These are phyloP conservation scores for Apiotrichum veenhuisii DNA, from an alignment of 1,284 basidiomycete species.

Conservation along the genomic window DNA sequence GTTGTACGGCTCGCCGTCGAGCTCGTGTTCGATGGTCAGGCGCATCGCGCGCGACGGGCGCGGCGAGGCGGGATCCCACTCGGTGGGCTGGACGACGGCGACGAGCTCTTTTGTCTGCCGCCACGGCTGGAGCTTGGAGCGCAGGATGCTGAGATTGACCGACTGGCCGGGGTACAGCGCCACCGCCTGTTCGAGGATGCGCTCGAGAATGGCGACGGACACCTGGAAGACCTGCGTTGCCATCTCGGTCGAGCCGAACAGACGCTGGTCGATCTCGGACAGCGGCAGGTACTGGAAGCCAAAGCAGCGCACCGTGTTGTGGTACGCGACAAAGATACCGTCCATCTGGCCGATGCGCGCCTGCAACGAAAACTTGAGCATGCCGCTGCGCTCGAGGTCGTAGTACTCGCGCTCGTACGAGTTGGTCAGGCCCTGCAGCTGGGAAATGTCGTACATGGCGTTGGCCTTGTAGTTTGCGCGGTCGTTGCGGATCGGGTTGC, in stretches of 20 bases:
- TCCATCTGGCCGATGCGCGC: conserved; percentile 97
- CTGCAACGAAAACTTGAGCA: conserved; percentile 95
- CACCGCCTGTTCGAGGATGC: conserved; percentile 61
- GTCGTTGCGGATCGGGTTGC: conserved; percentile 78
- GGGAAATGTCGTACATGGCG: conserved; percentile 69
- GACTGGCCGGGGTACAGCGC: conserved; percentile 61
- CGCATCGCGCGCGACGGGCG: conserved; percentile 53
- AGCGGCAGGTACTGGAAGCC: conserved; percentile 93
- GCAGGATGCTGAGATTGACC: conserved; percentile 2
- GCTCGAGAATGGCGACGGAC: conserved; percentile 70
- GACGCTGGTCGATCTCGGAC: conserved; percentile 76
- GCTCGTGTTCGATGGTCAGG: conserved; percentile 46
- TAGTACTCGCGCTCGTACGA: conserved; percentile 89
- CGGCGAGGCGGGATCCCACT: conserved; percentile 50
- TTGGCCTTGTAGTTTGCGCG: conserved; percentile 78
- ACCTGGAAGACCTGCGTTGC: conserved; percentile 75
- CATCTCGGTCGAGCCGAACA: conserved; percentile 64
- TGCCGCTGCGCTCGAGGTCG: conserved; percentile 87
- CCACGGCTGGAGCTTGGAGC: conserved; percentile 56
- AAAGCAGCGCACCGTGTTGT: conserved; percentile 83
- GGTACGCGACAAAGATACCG: conserved; percentile 90
- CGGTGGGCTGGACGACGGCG: conserved; percentile 61
- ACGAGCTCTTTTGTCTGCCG: conserved; percentile 40
- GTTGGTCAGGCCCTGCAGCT: conserved; percentile 60
- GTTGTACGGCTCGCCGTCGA: conserved; percentile 41